Evolutionary conservation across 2,329 filamentous ascomycete genomes (phyloP), one percentile per base, ranked within the genome.

Genomic region (Fusarium drepaniforme): DNA sequence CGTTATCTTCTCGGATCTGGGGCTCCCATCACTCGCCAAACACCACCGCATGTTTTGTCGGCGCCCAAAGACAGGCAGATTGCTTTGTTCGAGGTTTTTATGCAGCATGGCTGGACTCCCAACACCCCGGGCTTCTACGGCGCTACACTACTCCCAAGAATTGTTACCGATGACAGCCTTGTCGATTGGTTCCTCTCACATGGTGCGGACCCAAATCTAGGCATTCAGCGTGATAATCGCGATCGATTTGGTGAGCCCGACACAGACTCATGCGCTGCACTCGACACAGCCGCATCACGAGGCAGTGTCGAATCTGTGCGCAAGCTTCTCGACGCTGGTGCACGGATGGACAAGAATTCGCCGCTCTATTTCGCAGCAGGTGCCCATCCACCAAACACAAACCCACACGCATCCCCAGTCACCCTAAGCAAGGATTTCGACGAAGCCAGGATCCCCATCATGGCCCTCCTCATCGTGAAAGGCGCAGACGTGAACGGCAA

Each of bases 111-210:
- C 25, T 78, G 76, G 76, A 68, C 33, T 0, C 59, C 65, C 1
- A 78, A 77, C 7, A 70, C 56, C 0, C 70, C 68, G 1, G 64
- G 73, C 0, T 68, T 49, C 21, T 76, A 76, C 30, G 75, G 73
- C 1, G 70, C 67, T 5, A 66, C 71, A 2, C 21, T 77, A 0
- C 76, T 78, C 5, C 70, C 70, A 0, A 42, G 30, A 2, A 28
- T 77, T 13, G 58, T 78, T 4, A 42, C 64, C 2, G 59, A 77
- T 2, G 44, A 28, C 18, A 3, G 6, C 8, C 65, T 78, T 4
- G 51, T 78, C 8, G 37, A 67, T 11, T 78, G 76, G 76, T 78
- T 78, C n/a, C 71, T 78, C 0, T 42, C 59, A 9, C 66, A 75
- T 3, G 71, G 71, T 2, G 76, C 76, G 28, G 58, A 78, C 46